Evolutionary conservation across 257 asterid species (phyloP), one percentile per base, ranked within the genome.

Genomic region (Jacaranda mimosifolia): DNA sequence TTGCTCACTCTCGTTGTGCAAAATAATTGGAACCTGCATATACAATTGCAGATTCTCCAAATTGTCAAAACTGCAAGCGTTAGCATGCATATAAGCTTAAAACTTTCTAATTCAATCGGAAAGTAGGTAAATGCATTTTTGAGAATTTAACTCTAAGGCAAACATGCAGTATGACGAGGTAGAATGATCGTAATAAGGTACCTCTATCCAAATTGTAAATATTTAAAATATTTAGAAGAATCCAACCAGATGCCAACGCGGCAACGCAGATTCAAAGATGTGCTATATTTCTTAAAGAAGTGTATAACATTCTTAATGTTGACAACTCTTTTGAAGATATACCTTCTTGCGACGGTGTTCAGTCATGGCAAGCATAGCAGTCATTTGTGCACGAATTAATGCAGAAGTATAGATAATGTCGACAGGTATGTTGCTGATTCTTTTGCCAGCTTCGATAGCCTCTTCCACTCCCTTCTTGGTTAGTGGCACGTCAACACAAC

Each of bases 291-390:
- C 68, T 68, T 39, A 7, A 57, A 60, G 55, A 59, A 21, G 36
- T 21, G 45, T 9, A 45, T 10, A 52, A 53, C 15, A 43, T 19
- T 21, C 53, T 67, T 18, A 9, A 14, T 13, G 15, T 43, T 18
- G 5, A 9, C 35, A 71, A 48, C 57, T 67, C 3, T 36, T 14
- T 12, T 52, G 38, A 38, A 49, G 60, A 46, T 15, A 3, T 79
- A 96, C 99, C 96, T 93, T 96, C 89, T 90, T 91, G 85, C 98
- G 91, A 45, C 97, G 97, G 88, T 96, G 99, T 86, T 96, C 95
- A 26, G 97, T 91, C 98, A 96, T 91, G 83, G 97, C 97, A 81
- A 96, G 94, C 99, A 96, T 91, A 48, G 99, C 98, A 67, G 99
- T 96, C 98, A 96, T 96, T 73, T 96, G 97, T 0, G 99, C 99